Conservation (phyloP, 805 yeast genomes). For the Cyberlindnera euphorbiiphila region DNA sequence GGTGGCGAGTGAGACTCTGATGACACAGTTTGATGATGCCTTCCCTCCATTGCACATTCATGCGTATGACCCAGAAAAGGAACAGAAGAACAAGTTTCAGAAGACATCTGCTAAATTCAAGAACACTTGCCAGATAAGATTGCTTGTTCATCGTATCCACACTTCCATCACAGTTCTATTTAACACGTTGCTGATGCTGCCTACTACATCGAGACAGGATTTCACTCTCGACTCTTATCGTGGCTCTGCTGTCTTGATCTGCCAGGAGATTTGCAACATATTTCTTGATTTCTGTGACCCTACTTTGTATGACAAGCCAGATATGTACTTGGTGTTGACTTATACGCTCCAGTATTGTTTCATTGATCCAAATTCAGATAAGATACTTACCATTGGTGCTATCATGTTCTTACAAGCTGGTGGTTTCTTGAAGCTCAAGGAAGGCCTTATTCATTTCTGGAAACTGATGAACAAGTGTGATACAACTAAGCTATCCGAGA, state of each 20-base stretch:
- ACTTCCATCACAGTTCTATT: conserved; percentile 39
- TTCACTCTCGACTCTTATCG: conserved; percentile 31
- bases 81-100: conserved; percentile 33
- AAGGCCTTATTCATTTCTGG: conserved; percentile 28
- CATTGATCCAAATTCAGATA: conserved; percentile 32
- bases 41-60: conserved; percentile 41
- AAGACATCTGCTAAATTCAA: conserved; percentile 57
- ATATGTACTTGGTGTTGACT: conserved; percentile 34
- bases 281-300: conserved; percentile 26
- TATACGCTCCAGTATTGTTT: conserved; percentile 35
- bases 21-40: conserved; percentile 29
- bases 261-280: conserved; percentile 29
- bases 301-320: conserved; percentile 17
- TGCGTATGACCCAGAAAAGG: conserved; percentile 35
- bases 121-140: conserved; percentile 55
- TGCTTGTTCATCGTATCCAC: conserved; percentile 46
- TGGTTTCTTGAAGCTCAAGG: conserved; percentile 38
- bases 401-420: conserved; percentile 50
- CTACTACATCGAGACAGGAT: conserved; percentile 48
- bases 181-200: conserved; percentile 40
- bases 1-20: conserved; percentile 42
- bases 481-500: conserved; percentile 26
- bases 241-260: conserved; percentile 39
- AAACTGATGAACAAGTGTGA: conserved; percentile 23
- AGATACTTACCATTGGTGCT: conserved; percentile 34